These are phyloP conservation scores for Rutidosis leptorrhynchoides DNA, from an alignment of 129 eudicot species.

Conservation along the genomic window DNA sequence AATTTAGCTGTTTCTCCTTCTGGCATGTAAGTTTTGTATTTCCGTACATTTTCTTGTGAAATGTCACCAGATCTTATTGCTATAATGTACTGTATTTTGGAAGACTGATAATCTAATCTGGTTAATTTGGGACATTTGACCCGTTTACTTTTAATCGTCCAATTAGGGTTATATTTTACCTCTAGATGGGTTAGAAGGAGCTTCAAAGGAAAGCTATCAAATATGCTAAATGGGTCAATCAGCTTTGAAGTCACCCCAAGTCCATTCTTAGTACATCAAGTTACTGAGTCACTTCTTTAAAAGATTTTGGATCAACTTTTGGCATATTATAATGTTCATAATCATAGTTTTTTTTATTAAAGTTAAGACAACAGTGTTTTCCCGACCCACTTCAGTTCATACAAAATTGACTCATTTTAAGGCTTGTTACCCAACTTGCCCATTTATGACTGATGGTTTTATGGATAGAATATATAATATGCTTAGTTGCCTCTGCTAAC, in stretches of 20 bases:
- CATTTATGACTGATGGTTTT: neutral
- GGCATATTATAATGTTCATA: neutral
- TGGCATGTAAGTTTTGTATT: conserved; percentile 56
- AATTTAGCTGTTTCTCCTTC: conserved; percentile 76
- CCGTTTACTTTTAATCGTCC: neutral
- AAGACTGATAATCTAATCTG: neutral
- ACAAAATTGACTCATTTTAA: neutral
- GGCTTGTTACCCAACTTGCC: neutral
- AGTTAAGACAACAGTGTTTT: neutral
- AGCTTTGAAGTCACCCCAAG: neutral
- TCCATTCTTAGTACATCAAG: neutral
- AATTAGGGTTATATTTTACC: neutral
- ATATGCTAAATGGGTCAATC: neutral
- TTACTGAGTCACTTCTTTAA: neutral
- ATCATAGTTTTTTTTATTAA: neutral
- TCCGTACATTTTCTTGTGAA: neutral
- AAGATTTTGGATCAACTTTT: neutral
- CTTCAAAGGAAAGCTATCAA: neutral
- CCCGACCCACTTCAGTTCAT: neutral
- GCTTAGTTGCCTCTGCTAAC: neutral
- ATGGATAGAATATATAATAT: neutral
- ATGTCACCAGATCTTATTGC: conserved; percentile 6
- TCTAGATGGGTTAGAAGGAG: neutral
- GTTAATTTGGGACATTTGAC: neutral
- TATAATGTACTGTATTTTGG: neutral